Evolutionary conservation across 1,284 basidiomycete genomes (phyloP).

Genomic region (Tilletia horrida): DNA sequence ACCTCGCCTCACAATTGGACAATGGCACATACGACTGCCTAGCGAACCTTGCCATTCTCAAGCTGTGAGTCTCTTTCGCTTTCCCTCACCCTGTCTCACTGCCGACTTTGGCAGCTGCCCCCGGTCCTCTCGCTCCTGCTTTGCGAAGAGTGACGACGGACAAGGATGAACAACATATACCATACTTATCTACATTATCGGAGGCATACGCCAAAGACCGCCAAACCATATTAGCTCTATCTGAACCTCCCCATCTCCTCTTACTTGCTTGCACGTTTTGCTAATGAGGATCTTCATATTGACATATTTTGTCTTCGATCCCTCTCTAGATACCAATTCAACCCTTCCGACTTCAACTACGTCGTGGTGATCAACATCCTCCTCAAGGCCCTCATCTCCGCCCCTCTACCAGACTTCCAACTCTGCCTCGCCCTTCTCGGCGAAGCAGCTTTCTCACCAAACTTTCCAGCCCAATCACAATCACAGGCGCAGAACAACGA

Average conservation of each 20-base stretch:
- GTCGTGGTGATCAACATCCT: constrained; percentile 91
- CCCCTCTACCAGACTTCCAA: constrained; percentile 77
- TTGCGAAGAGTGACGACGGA: not conserved
- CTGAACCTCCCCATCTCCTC: constrained; percentile 30
- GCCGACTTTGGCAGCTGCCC: not conserved
- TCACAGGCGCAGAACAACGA: constrained; percentile 27
- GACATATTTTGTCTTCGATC: constrained; percentile 17
- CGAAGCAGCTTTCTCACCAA: constrained; percentile 57
- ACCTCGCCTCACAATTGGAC: constrained; percentile 85
- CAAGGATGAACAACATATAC: not conserved
- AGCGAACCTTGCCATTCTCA: constrained; percentile 83
- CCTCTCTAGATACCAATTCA: constrained; percentile 97
- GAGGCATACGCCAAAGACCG: constrained; percentile 1
- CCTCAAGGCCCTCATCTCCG: constrained; percentile 81
- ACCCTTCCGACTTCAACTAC: constrained; percentile 84
- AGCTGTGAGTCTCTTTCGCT: constrained; percentile 63
- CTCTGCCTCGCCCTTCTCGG: constrained; percentile 85
- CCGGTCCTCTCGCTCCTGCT: not conserved
- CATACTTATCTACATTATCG: constrained; percentile 19
- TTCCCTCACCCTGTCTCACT: not conserved
- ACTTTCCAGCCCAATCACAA: constrained; percentile 15
- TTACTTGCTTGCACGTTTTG: not conserved
- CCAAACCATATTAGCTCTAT: constrained; percentile 52
- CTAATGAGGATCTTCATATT: not conserved
- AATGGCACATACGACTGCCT: constrained; percentile 87